Base-by-base conservation (phyloP, 1,139 yeast species). In the Saccharomyces hybrid region DNA sequence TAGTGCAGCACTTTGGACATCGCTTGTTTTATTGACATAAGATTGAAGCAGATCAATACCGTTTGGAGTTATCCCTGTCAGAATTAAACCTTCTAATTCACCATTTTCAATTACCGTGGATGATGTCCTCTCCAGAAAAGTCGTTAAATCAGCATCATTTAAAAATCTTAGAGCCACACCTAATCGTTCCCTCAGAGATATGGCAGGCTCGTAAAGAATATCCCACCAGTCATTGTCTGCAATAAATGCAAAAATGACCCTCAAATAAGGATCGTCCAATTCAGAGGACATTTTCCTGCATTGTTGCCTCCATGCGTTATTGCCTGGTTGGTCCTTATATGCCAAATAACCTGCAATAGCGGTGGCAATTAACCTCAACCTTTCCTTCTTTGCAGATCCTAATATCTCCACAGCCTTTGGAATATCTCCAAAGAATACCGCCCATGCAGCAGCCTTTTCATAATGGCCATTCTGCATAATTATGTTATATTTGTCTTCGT, bases 161-260 rank as follows among this genome's bases (percentile, higher is more conserved):
- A 93, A 73, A 64, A 88, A 91, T 51, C 97, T 74, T 26, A 93
- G 73, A 0, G 98, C 97, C 46, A 93, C 91, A 0, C 97, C 97
- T 13, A 93, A 71, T 59, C 96, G 75, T 66, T 93, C 99, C 54
- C 95, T 76, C 49, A 93, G 73, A 0, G 99, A 96, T 49, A 93
- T 76, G 1, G 96, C 85, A 41, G 85, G 84, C 63, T 93, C 97
- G 66, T 90, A 96, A 55, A 93, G 75, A 2, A 93, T 96, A 66
- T 89, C 98, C 83, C 93, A 84, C 98, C 98, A 93, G 59, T 91
- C 95, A 52, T 89, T 88, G 65, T 93, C 97, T 0, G 97, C 90
- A 54, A 93, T 85, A 62, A 84, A 93, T 0, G 97, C 96, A 75
- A 93, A 93, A 1, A 91, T 88, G 0, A 96, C 96, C 46, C 97